Evolutionary conservation across 208 protist species (phyloP), one percentile per base, ranked within the genome.

Genomic region (Leishmania gerbilli): DNA sequence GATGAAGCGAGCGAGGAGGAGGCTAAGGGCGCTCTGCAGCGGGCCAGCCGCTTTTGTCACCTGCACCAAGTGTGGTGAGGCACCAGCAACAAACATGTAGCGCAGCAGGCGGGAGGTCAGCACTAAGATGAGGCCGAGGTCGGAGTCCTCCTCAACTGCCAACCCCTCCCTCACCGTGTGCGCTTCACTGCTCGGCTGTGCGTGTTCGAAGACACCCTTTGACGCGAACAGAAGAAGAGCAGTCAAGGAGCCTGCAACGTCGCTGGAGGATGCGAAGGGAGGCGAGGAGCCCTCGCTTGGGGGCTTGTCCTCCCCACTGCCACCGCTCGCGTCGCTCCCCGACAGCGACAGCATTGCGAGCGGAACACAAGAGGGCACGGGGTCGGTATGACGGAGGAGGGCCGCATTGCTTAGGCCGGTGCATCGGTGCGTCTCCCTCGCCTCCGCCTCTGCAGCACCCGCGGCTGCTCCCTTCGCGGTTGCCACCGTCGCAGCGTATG

Each of bases 1-100:
- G 49, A 89, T 79, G 79, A 92, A 88, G 58, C 85, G 84, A 0
- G 85, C 83, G 9, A 92, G 81, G 24, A 89, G 83, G 53, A 90
- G 77, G 79, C 79, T 87, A 55, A 87, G 68, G 11, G 83, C 67
- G 15, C 79, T 60, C 7, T 80, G 47, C 58, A 87, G 37, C 78
- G 78, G 65, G 47, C 67, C 69, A 56, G 80, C 75, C 4, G 51
- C 82, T 0, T 55, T 77, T n/a, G 53, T 37, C 82, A 86, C 78
- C 71, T 77, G 74, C 45, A 62, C 74, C 9, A 62, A 45, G 68
- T 31, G 74, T 21, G 64, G 27, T 40, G 81, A 27, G 3, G 67
- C 34, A 37, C 31, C 21, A 7, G 79, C 51, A n/a, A 49, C 62
- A 37, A 86, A 86, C 21, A 60, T 71, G 78, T 82, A 76, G 47